These are phyloP conservation scores for Euphorbia lathyris DNA, from an alignment of 345 rosid genomes.

Conservation along the genomic window DNA sequence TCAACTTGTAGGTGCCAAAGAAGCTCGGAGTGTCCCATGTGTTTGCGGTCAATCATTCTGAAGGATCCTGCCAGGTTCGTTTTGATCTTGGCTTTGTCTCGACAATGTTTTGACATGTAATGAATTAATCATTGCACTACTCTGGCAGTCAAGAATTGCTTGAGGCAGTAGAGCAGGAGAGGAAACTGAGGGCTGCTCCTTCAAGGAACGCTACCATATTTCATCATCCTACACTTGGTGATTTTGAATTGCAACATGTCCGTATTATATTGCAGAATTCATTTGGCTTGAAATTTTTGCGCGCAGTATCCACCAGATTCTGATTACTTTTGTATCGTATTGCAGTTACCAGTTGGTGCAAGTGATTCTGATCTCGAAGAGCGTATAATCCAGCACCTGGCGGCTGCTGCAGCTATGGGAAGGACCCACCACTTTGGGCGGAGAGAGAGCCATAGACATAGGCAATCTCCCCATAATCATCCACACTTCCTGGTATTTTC, in stretches of 20 bases:
- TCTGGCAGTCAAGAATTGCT: slow-evolving; percentile 32
- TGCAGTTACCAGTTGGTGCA: slow-evolving; percentile 29
- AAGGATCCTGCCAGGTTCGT: slow-evolving; percentile 28
- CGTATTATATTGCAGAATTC: background rate
- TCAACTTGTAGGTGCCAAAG: slow-evolving; percentile 32
- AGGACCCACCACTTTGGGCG: slow-evolving; percentile 26
- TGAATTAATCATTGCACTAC: background rate
- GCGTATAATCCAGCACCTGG: slow-evolving; percentile 42
- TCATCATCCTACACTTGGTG: slow-evolving; percentile 29
- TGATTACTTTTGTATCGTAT: background rate
- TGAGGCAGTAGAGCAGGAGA: slow-evolving; percentile 35
- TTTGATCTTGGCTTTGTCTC: background rate
- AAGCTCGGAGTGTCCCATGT: slow-evolving; percentile 35
- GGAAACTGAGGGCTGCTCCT: slow-evolving; percentile 21
- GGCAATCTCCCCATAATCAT: slow-evolving; percentile 23
- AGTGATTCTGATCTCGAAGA: slow-evolving; percentile 32
- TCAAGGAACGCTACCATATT: slow-evolving; percentile 27
- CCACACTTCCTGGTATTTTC: slow-evolving; percentile 33
- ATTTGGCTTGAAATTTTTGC: background rate
- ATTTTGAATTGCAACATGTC: slow-evolving; percentile 33
- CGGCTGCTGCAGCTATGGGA: slow-evolving; percentile 45
- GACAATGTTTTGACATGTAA: background rate
- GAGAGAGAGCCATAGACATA: slow-evolving; percentile 30
- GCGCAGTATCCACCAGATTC: background rate
- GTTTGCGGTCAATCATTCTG: slow-evolving; percentile 23